Evolutionary conservation across 2,329 filamentous ascomycete species (phyloP), one percentile per base, ranked within the genome.

Genomic region (Apiospora malaysiana): DNA sequence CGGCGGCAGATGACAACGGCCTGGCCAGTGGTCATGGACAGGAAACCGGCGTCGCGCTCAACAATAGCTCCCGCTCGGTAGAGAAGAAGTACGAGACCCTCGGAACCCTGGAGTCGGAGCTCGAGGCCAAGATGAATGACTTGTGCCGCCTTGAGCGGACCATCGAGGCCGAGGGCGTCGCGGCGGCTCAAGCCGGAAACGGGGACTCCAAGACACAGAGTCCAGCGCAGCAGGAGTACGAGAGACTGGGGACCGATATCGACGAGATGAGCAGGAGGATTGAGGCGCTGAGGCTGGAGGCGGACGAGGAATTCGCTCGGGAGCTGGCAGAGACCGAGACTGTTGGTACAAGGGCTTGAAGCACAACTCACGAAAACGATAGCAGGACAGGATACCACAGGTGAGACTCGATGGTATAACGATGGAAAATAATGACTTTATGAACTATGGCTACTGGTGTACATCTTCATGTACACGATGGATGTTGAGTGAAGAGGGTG

Each of bases 291-390:
- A 77, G 80, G 71, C 72, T 85, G 7, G 82, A 85, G 76, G 85
- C 83, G 1, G 85, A 88, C 69, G 85, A 83, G 75, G 81, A 83
- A 72, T 84, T 84, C 72, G 86, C 84, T 42, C 79, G 80, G 72
- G 82, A 84, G 72, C 69, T 87, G 72, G 83, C 75, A 16, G 76
- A 77, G 66, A 76, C 79, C 71, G 78, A 80, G 56, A 18, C 27
- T 8, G 56, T 21, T 40, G 32, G 32, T 23, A 40, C 27, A 7
- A 37, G 56, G 12, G 32, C 56, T 40, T 59, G 51, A 40, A 9
- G 10, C 1, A 0, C 32, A 32, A 23, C 7, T 21, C 1, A 21
- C 6, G 51, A 27, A 18, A 37, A 3, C 4, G 42, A 45, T 45
- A 45, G 42, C 42, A 14, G 42, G 42, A 45, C 42, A 14, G 21